phyloP scores from a whole-genome alignment of 2,329 filamentous ascomycete species.

The Penicillium sp. region DNA sequence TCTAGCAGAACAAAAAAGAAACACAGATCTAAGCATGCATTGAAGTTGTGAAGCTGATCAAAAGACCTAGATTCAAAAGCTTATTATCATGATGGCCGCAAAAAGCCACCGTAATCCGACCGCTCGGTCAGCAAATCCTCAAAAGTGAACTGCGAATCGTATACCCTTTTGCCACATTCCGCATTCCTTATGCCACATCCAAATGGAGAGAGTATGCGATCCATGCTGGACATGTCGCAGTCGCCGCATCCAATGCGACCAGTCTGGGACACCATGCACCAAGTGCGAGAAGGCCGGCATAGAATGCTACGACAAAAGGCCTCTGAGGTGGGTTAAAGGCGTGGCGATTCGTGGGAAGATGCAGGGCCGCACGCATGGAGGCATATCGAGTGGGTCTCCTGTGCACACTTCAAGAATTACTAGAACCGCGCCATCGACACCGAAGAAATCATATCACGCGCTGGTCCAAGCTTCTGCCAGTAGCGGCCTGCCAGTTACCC shows the following conservation, averaged over 20 bases:
- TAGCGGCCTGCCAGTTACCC: background rate
- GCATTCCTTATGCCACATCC: slow-evolving; percentile 1
- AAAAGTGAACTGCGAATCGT: background rate
- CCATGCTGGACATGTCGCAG: slow-evolving; percentile 39
- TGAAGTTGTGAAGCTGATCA: background rate
- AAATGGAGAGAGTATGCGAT: slow-evolving; percentile 5
- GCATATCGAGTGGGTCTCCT: background rate
- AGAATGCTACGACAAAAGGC: slow-evolving; percentile 34
- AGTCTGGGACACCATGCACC: slow-evolving; percentile 27
- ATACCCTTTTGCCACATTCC: background rate
- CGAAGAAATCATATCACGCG: background rate
- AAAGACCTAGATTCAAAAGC: background rate
- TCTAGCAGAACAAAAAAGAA: background rate
- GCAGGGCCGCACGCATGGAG: slow-evolving; percentile 24
- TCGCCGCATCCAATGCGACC: slow-evolving; percentile 37
- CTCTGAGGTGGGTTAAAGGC: slow-evolving; percentile 37
- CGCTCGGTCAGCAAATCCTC: slow-evolving; percentile 7
- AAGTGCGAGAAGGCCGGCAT: slow-evolving; percentile 36
- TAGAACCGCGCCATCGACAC: background rate
- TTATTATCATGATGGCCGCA: background rate
- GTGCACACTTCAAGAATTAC: background rate
- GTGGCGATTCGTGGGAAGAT: slow-evolving; percentile 36
- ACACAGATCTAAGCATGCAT: no score
- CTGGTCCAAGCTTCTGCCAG: background rate
- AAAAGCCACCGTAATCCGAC: background rate